Conservation (phyloP, 768 basidiomycete genomes). For the Tephrocybe sp. region DNA sequence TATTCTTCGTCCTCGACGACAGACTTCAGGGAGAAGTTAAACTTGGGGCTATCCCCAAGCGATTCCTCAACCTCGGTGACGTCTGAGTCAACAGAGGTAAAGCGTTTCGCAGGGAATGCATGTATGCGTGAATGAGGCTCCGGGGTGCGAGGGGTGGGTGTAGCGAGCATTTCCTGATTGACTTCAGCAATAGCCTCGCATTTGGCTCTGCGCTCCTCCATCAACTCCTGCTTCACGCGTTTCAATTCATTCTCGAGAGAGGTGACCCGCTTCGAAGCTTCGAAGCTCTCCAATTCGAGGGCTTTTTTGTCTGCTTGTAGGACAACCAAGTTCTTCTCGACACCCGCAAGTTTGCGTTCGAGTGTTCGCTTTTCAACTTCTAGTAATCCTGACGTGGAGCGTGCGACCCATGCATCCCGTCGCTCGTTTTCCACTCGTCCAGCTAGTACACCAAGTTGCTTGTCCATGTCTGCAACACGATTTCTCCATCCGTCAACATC, state of each 20-base stretch:
- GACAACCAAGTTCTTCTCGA: constrained; percentile 27
- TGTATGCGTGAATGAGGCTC: constrained; percentile 22
- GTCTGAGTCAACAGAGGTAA: constrained; percentile 62
- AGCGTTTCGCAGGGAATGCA: constrained; percentile 33
- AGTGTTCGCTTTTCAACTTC: constrained; percentile 66
- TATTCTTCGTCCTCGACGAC: constrained; percentile 54
- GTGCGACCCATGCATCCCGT: constrained; percentile 80
- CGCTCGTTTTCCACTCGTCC: constrained; percentile 75
- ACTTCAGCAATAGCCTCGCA: constrained; percentile 9
- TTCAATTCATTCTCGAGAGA: constrained; percentile 56
- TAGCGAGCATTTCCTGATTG: constrained; percentile 38
- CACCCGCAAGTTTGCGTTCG: constrained; percentile 43
- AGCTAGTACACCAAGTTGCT: constrained; percentile 59
- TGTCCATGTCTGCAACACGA: constrained; percentile 75
- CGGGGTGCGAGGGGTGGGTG: constrained; percentile 42
- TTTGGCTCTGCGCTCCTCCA: constrained; percentile 22
- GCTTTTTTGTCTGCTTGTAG: constrained; percentile 29
- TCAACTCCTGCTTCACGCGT: constrained; percentile 27
- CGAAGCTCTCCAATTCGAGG: constrained; percentile 34
- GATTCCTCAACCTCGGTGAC: constrained; percentile 65
- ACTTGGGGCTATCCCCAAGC: constrained; percentile 40
- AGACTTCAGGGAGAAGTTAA: constrained; percentile 48
- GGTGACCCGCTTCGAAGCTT: constrained; percentile 29
- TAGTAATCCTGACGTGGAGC: constrained; percentile 63
- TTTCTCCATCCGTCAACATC: constrained; percentile 87